Evolutionary conservation across 176 grass and related monocot species (phyloP).

Genomic region (Cymbopogon citratus): DNA sequence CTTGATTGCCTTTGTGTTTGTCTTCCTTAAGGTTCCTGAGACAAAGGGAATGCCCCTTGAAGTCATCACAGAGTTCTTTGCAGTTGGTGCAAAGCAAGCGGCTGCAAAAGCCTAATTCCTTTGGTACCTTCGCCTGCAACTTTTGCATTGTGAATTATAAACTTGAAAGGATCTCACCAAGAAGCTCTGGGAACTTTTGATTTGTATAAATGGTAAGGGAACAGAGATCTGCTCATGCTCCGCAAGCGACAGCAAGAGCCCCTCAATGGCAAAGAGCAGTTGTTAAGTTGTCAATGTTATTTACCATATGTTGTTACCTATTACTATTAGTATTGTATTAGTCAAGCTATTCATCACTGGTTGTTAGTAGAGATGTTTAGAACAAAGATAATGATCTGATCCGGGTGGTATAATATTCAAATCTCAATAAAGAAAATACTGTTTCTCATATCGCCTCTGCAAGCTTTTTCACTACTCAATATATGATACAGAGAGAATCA

Average conservation of each 20-base stretch:
- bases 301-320: background rate
- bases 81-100: conserved; percentile 49
- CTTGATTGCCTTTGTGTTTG: conserved; percentile 57
- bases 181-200: background rate
- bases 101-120: conserved; percentile 36
- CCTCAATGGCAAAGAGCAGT: conserved; percentile 15
- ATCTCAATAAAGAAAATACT: conserved; percentile 17
- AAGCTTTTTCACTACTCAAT: background rate
- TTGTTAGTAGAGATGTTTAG: conserved; percentile 17
- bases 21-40: conserved; percentile 82
- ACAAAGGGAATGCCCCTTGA: conserved; percentile 94
- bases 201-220: conserved; percentile 18
- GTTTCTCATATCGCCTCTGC: conserved; percentile 18
- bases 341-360: conserved; percentile 16
- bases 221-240: background rate
- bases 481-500: background rate
- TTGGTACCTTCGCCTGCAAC: background rate
- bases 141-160: conserved; percentile 9
- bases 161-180: background rate
- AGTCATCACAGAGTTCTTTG: conserved; percentile 85
- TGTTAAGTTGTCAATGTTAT: conserved; percentile 23
- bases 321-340: conserved; percentile 10
- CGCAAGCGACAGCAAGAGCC: background rate
- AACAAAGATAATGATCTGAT: conserved; percentile 31
- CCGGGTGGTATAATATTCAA: background rate